Base-by-base conservation (phyloP, 352 stramenopile genomes). In the Pythium biforme region DNA sequence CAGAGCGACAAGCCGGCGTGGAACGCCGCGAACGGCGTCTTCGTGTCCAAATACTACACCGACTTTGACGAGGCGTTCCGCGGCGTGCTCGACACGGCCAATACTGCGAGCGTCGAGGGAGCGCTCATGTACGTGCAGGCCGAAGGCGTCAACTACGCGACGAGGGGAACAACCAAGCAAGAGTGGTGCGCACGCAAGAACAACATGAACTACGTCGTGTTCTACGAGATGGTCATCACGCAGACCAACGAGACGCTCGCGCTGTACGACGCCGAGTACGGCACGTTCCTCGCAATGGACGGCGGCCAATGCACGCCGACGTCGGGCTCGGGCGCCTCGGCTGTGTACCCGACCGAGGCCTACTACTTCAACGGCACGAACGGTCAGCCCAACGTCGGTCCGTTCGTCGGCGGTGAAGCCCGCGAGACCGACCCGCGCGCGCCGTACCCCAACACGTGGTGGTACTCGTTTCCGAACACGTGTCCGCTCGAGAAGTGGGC, bases 121-220 rank as follows among this genome's bases (percentile, higher is more conserved):
- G 76, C 84, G 34, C 81, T 96, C 39, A 94, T 94, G 83, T 96
- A 93, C 71, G 80, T 96, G 31, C 85, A 94, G 66, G 82, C 85
- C 6, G 87, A 95, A 60, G 73, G 81, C 40, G 93, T 95, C 72
- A 92, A 95, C 74, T 83, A 88, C 69, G 69, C 77, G 43, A 83
- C 81, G 45, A 81, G 82, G 46, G 57, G 25, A 83, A 79, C 75
- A 68, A 41, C 69, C 67, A 3, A 73, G 83, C 45, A 68, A 74
- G 27, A 77, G 70, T 53, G 39, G 23, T 96, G 88, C 68, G 65
- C 62, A 52, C 83, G 85, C 55, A 96, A 96, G 79, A 92, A 91
- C 69, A 74, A 83, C 17, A 89, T 91, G 68, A 62, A 78, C 45
- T 86, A 89, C 66, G 62, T 96, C 33, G 84, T 95, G 14, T 91